A percentile compares a stretch with the other conserved stretches of the same genome.
phyloP scores from a whole-genome alignment of 2,329 filamentous ascomycete genomes.

The Aquanectria penicillioides region DNA sequence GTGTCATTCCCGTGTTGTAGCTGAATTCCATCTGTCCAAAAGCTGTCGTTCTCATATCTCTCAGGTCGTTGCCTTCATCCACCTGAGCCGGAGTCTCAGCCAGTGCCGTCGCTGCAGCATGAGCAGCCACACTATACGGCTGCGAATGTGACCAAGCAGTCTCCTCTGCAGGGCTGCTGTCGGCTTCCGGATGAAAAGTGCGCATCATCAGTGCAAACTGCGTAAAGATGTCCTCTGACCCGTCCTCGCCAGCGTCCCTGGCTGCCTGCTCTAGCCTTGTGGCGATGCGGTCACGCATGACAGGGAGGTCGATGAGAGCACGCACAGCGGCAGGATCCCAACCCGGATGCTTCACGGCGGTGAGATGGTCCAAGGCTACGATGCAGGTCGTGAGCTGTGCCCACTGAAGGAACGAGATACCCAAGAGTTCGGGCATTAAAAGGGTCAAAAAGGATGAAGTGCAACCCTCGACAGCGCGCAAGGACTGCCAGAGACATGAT shows the following conservation, averaged over 20 bases:
- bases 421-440: too few relatives aligned
- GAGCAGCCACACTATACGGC: too few relatives aligned
- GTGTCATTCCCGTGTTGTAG: too few relatives aligned
- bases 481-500: neutral
- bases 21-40: too few relatives aligned
- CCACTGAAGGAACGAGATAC: neutral
- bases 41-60: too few relatives aligned
- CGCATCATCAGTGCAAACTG: neutral
- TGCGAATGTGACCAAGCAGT: neutral
- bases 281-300: neutral
- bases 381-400: neutral
- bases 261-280: neutral
- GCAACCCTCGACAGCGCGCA: neutral
- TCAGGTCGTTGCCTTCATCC: too few relatives aligned
- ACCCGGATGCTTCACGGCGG: neutral
- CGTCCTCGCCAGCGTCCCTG: neutral
- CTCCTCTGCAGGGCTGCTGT: neutral
- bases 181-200: neutral
- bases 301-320: neutral
- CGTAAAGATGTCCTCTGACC: neutral
- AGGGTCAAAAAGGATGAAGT: neutral
- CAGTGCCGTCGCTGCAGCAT: too few relatives aligned
- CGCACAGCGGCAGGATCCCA: neutral
- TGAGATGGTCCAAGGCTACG: neutral
- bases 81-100: too few relatives aligned